Base-by-base conservation (phyloP, 176 grass and related monocot species). In the Tillandsia fasciculata region DNA sequence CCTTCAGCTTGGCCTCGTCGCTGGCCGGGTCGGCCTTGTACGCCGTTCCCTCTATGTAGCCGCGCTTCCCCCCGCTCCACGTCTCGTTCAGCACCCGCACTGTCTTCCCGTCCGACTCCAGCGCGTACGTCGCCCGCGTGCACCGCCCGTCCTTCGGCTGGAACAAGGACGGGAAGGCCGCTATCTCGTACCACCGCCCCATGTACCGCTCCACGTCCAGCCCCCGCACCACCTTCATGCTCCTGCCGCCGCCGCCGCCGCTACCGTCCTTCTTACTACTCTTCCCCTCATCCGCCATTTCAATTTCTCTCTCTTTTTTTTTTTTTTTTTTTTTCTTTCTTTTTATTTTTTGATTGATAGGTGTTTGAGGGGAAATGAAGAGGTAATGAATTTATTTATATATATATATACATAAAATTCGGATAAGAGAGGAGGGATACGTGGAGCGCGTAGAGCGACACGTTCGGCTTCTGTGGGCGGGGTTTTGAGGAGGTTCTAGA, bases 151-250 rank as follows among this genome's bases (percentile, higher is more conserved):
- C 76, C n/a, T 81, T 79, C 2, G 92, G 92, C 78, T 96, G 81
- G 83, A 91, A 91, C 54, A 85, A 86, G 14, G 64, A 67, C 5
- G 88, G 88, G 15, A 96, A 10, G n/a, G 80, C 89, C 11, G 92
- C 92, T 20, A 96, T 83, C 75, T 96, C 88, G 74, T 96, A 96
- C 92, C 92, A 96, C 69, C 88, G 83, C 17, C 92, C 92, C 92
- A 96, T 92, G 80, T 96, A 96, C 53, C 79, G 71, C 15, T 76
- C 64, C 47, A 96, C 26, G 80, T 96, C 86, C 42, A 96, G 76
- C 5, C 81, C 83, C 2, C 48, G 76, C 78, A 96, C 88, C 74
- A 89, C 88, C 22, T 24, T 68, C 92, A 96, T 91, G 51, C 79
- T 83, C 75, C 77, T 88, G 20, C 20, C 20, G 20, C 20, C 20